Percentiles rank a stretch among this genome's conserved stretches.
Evolutionary conservation across 1,284 basidiomycete genomes (phyloP).

Genomic region (Fomitopsis palustris): DNA sequence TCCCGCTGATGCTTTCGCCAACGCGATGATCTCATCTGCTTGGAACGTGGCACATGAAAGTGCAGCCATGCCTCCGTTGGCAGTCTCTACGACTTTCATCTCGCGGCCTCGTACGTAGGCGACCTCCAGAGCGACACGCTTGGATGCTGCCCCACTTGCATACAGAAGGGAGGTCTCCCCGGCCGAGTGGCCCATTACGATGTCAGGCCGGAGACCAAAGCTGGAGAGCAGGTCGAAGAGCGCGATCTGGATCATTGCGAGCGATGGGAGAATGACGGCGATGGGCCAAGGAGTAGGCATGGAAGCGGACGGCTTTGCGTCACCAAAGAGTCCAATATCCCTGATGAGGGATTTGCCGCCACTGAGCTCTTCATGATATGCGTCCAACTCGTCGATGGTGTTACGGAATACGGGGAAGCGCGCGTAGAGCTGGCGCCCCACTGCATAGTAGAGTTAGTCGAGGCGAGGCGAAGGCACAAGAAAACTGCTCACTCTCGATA

Average conservation of each 20-base stretch:
- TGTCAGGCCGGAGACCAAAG: conserved; percentile 33
- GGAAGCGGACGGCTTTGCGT: conserved; percentile 20
- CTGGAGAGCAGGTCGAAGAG: conserved; percentile 35
- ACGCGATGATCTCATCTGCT: conserved; percentile 21
- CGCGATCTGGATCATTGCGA: conserved; percentile 43
- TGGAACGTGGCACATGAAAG: conserved; percentile 29
- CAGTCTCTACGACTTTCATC: no score
- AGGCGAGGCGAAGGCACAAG: not conserved
- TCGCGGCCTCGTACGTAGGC: conserved; percentile 32
- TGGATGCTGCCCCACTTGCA: conserved; percentile 37
- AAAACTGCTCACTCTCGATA: conserved; percentile 5
- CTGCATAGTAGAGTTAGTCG: not conserved
- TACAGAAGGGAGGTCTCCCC: conserved; percentile 42
- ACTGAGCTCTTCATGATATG: no score
- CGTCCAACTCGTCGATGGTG: conserved; percentile 35
- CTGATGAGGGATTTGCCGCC: conserved; percentile 34
- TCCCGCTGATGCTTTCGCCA: conserved; percentile 9
- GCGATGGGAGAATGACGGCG: conserved; percentile 31
- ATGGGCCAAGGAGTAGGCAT: conserved; percentile 22
- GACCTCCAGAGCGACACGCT: conserved; percentile 37
- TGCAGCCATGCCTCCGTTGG: conserved; percentile 28
- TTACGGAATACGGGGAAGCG: conserved; percentile 34
- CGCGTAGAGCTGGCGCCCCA: conserved; percentile 25
- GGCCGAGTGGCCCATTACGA: conserved; percentile 38
- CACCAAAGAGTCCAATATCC: conserved; percentile 29